phyloP scores from a whole-genome alignment of 2,329 filamentous ascomycete species.

The Fusarium sp. region DNA sequence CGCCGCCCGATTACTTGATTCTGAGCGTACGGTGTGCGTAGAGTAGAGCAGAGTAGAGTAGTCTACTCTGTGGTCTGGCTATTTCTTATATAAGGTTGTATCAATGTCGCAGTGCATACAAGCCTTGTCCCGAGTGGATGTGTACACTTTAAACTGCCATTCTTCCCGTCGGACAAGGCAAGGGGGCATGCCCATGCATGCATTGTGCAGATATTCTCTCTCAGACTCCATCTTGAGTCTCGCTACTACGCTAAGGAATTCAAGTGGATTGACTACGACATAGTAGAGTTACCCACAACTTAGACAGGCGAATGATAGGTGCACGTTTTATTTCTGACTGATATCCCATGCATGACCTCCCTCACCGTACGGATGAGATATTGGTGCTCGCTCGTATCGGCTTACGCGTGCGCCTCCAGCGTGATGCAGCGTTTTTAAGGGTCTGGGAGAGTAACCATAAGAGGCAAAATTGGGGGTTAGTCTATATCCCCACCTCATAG shows the following conservation, averaged over 20 bases:
- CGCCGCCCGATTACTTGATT: neutral
- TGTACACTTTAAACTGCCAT: neutral
- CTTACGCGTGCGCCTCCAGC: constrained; percentile 35
- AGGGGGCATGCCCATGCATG: neutral
- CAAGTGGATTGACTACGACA: constrained; percentile 11
- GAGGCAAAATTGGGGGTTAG: constrained; percentile 7
- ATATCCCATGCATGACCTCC: neutral
- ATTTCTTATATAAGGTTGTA: neutral
- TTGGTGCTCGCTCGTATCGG: constrained; percentile 32
- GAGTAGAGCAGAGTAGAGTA: neutral
- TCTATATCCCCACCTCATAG: neutral
- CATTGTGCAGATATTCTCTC: neutral
- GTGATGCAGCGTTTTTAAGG: constrained; percentile 5
- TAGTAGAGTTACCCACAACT: neutral
- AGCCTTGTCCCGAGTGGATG: neutral
- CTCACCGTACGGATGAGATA: neutral
- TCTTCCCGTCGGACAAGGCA: neutral
- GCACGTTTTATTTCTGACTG: neutral
- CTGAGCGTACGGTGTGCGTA: neutral
- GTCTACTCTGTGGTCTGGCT: neutral
- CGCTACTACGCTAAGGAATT: neutral
- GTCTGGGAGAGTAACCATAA: neutral
- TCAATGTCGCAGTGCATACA: neutral
- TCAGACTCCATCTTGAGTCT: neutral
- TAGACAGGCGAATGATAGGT: neutral